These are phyloP conservation scores for Dactylonectria estremocensis DNA, from an alignment of 2,329 filamentous ascomycete genomes.

Conservation along the genomic window DNA sequence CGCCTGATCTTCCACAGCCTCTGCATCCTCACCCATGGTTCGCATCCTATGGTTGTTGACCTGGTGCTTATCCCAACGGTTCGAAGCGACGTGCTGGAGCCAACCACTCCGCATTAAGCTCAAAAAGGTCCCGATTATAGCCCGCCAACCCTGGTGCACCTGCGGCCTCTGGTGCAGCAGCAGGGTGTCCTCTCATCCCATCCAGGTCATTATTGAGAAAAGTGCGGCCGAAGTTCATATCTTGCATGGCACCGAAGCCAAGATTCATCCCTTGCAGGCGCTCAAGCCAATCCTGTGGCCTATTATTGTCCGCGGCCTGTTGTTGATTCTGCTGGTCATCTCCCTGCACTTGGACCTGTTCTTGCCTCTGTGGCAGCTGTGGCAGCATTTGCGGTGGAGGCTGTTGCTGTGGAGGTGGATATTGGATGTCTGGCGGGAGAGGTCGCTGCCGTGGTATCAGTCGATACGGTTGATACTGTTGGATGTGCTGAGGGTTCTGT, in stretches of 20 bases:
- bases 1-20: not conserved
- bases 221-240: constrained; percentile 9
- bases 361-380: not conserved
- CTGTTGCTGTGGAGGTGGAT: constrained; percentile 2
- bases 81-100: not conserved
- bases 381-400: not conserved
- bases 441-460: not conserved
- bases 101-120: not conserved
- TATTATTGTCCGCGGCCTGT: not conserved
- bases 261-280: constrained; percentile 4
- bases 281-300: not conserved
- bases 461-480: not conserved
- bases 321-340: constrained; percentile 7
- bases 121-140: not conserved
- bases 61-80: constrained; percentile 9
- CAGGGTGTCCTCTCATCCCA: no score
- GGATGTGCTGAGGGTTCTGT: not conserved
- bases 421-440: no score
- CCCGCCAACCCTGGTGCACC: no score
- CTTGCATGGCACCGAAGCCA: constrained; percentile 23
- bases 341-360: not conserved
- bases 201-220: not conserved
- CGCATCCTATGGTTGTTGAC: constrained; percentile 6
- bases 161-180: no score
- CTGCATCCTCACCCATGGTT: constrained; percentile 39